Conservation (phyloP, 176 grass and related monocot genomes). For the sorghum (Sorghum bicolor) region DNA sequence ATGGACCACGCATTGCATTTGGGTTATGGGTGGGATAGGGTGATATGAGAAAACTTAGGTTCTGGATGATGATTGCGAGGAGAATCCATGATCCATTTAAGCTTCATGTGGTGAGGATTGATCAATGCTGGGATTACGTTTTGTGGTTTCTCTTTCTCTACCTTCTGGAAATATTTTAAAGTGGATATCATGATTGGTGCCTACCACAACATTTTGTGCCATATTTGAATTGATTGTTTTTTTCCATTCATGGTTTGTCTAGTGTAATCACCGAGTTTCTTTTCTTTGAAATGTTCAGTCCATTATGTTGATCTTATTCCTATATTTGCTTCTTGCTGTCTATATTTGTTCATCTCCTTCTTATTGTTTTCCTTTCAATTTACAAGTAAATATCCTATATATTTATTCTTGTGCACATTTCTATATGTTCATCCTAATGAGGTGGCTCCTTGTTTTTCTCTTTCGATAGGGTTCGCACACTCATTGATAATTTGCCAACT, state of each 20-base stretch:
- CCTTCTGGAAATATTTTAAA: not conserved
- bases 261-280: not conserved
- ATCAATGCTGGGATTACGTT: not conserved
- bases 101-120: not conserved
- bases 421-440: not conserved
- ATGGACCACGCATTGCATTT: slow-evolving; percentile 6
- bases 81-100: not conserved
- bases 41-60: not conserved
- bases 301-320: not conserved
- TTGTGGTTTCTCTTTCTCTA: not conserved
- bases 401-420: not conserved
- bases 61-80: not conserved
- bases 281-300: not conserved
- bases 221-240: not conserved
- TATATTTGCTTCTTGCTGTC: not conserved
- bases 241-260: not conserved
- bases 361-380: not conserved
- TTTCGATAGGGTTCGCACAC: not conserved
- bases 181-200: not conserved
- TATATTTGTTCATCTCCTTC: not conserved
- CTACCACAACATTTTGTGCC: not conserved
- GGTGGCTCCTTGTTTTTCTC: not conserved
- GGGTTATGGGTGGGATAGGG: slow-evolving; percentile 3
- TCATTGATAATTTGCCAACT: slow-evolving; percentile 3
- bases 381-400: not conserved